Evolutionary conservation across 2,329 filamentous ascomycete species (phyloP).

Genomic region (Sporothrix variecibatus): DNA sequence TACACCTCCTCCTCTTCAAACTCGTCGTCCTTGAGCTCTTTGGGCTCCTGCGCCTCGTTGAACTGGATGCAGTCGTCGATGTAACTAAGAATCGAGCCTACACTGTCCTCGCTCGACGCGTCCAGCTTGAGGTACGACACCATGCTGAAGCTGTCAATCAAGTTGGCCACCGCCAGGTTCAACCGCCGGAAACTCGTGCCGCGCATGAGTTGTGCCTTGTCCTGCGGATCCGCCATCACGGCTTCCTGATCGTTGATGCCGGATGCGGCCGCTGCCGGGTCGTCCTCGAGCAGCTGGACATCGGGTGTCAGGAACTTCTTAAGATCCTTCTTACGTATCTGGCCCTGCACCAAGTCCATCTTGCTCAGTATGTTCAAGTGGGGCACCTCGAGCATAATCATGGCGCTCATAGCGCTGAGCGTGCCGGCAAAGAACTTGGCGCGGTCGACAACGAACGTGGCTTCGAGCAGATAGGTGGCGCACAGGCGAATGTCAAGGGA

Average conservation of each 20-base stretch:
- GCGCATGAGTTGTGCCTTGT: constrained; percentile 71
- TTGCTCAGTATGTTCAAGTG: constrained; percentile 96
- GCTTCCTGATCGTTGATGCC: constrained; percentile 29
- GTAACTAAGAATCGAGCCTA: constrained; percentile 80
- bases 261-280: constrained; percentile 54
- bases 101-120: constrained; percentile 87
- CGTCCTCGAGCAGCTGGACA: constrained; percentile 76
- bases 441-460: constrained; percentile 91
- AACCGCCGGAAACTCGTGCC: constrained; percentile 79
- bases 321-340: constrained; percentile 82
- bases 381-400: constrained; percentile 97
- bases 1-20: constrained; percentile 46
- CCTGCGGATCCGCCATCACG: constrained; percentile 55
- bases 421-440: constrained; percentile 98
- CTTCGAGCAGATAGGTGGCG: constrained; percentile 91
- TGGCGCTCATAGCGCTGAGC: constrained; percentile 94
- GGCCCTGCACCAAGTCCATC: constrained; percentile 94
- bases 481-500: constrained; percentile 88
- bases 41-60: constrained; percentile 89
- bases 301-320: constrained; percentile 91
- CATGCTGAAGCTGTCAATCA: constrained; percentile 98
- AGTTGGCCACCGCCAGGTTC: constrained; percentile 82
- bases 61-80: constrained; percentile 94
- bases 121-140: constrained; percentile 92
- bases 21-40: constrained; percentile 70